phyloP scores from a whole-genome alignment of 2,329 filamentous ascomycete species.

The Myriosclerotinia curreyana region DNA sequence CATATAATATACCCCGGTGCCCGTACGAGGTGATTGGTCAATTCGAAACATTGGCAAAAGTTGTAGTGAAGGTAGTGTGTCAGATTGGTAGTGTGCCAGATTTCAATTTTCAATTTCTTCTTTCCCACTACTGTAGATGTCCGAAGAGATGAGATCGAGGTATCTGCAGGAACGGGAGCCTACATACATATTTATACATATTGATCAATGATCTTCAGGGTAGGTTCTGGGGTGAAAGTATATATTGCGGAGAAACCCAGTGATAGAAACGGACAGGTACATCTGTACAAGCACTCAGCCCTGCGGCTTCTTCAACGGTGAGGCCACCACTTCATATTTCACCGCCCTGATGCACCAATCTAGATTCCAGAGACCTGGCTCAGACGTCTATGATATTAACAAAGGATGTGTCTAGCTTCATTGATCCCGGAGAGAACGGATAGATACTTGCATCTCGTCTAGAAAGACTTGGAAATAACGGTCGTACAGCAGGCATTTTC shows the following conservation, averaged over 20 bases:
- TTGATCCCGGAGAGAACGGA: slow-evolving; percentile 12
- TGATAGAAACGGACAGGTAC: slow-evolving; percentile 21
- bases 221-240: slow-evolving; percentile 34
- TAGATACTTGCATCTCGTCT: slow-evolving; percentile 20
- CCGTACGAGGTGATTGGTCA: slow-evolving; percentile 29
- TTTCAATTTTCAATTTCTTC: slow-evolving; percentile 26
- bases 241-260: slow-evolving; percentile 28
- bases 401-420: slow-evolving; percentile 14
- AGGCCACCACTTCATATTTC: slow-evolving; percentile 28
- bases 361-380: slow-evolving; percentile 30
- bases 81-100: slow-evolving; percentile 23
- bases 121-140: slow-evolving; percentile 26
- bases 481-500: slow-evolving; percentile 1
- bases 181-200: slow-evolving; percentile 34
- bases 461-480: slow-evolving; percentile 16
- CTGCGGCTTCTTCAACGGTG: slow-evolving; percentile 34
- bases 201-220: slow-evolving; percentile 24
- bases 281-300: slow-evolving; percentile 32
- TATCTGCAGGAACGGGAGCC: slow-evolving; percentile 36
- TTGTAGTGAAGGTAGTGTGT: slow-evolving; percentile 24
- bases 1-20: slow-evolving; percentile 13
- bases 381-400: slow-evolving; percentile 11
- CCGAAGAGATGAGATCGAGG: slow-evolving; percentile 32
- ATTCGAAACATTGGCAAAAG: slow-evolving; percentile 25
- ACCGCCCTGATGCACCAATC: slow-evolving; percentile 28